phyloP scores from a whole-genome alignment of 2,329 filamentous ascomycete genomes.

The Trichoderma sp. region DNA sequence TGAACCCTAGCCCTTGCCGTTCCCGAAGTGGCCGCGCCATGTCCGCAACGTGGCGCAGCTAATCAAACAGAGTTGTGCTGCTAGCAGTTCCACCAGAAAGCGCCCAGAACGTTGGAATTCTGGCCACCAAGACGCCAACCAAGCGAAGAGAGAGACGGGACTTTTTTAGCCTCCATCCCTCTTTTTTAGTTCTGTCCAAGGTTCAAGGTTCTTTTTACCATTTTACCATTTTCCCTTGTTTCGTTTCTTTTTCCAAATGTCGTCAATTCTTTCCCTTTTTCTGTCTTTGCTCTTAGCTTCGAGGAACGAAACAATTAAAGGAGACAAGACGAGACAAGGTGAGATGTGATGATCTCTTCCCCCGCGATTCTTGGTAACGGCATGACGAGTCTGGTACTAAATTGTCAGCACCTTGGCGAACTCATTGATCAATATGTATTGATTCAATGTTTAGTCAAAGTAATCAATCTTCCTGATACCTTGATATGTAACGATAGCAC shows the following conservation, averaged over 20 bases:
- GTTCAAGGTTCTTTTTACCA: background rate
- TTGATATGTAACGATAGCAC: background rate
- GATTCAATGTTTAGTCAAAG: background rate
- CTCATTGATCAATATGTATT: background rate
- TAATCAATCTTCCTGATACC: background rate
- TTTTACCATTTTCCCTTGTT: background rate
- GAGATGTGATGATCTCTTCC: background rate
- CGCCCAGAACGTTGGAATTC: background rate
- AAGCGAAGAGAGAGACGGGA: background rate
- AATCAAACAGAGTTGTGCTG: background rate
- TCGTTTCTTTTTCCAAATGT: background rate
- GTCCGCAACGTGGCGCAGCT: slow-evolving; percentile 4
- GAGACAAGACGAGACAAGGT: background rate
- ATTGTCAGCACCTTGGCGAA: background rate
- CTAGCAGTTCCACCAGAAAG: background rate
- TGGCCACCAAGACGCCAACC: background rate
- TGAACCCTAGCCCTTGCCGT: slow-evolving; percentile 1
- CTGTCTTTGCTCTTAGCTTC: background rate
- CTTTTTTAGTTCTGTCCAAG: background rate
- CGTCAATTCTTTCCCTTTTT: background rate
- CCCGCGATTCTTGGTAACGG: background rate
- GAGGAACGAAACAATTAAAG: background rate
- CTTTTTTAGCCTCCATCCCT: background rate
- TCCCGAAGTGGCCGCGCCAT: background rate
- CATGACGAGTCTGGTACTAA: background rate